These are phyloP conservation scores for Pistacia vera DNA, from an alignment of 345 rosid genomes.

Conservation along the genomic window DNA sequence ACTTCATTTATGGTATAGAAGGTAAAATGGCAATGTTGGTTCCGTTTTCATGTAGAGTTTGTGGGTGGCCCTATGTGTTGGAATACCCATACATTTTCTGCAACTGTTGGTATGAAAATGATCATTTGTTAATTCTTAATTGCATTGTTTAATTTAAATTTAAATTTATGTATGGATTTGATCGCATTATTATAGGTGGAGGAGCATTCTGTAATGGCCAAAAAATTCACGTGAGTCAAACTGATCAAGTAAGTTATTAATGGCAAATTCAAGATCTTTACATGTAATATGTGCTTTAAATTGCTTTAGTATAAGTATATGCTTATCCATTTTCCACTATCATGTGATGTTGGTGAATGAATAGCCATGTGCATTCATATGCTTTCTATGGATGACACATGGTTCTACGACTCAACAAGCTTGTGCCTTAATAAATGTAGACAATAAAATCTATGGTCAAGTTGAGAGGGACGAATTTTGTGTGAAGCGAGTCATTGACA, in stretches of 20 bases:
- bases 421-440: not conserved
- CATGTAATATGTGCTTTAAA: not conserved
- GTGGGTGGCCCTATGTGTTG: conserved; percentile 97
- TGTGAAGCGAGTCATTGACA: too few species aligned
- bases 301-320: not conserved
- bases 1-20: not conserved
- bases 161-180: conserved; percentile 16
- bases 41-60: conserved; percentile 71
- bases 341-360: not conserved
- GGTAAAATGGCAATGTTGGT: conserved; percentile 12
- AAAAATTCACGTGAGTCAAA: conserved; percentile 70
- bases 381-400: not conserved
- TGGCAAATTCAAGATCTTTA: not conserved
- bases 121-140: conserved; percentile 3
- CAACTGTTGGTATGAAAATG: conserved; percentile 67
- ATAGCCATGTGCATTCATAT: not conserved
- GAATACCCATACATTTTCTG: conserved; percentile 84
- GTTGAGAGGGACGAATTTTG: too few species aligned
- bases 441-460: too few species aligned
- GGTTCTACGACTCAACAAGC: not conserved
- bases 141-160: not conserved
- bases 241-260: conserved; percentile 55
- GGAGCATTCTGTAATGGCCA: conserved; percentile 96
- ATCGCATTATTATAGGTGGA: conserved; percentile 57
- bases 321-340: not conserved